Conservation (phyloP, 2,329 filamentous ascomycete genomes). For the Helotiales sp. region DNA sequence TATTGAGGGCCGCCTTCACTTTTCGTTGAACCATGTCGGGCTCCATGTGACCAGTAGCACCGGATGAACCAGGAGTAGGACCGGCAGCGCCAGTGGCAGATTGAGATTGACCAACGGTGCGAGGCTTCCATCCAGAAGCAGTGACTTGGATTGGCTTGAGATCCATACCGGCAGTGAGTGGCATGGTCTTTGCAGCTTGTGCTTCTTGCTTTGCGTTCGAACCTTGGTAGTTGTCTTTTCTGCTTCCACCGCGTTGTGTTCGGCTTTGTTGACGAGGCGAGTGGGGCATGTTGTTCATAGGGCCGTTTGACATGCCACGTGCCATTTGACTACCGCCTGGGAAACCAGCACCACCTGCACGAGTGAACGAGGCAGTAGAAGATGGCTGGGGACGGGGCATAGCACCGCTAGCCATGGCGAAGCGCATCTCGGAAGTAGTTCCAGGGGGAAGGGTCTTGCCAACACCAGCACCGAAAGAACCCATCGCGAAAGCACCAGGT, state of each 20-base stretch:
- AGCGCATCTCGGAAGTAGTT: constrained; percentile 79
- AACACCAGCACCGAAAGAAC: constrained; percentile 63
- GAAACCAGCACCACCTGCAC: constrained; percentile 63
- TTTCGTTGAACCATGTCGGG: constrained; percentile 96
- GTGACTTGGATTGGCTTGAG: constrained; percentile 79
- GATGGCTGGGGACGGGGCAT: constrained; percentile 57
- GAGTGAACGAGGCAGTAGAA: constrained; percentile 64
- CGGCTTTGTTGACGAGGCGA: constrained; percentile 71
- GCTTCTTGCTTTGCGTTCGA: constrained; percentile 59
- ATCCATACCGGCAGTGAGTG: constrained; percentile 82
- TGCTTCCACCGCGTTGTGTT: constrained; percentile 67
- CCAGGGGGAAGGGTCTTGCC: constrained; percentile 71
- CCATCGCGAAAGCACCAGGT: constrained; percentile 66
- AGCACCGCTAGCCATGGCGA: constrained; percentile 64
- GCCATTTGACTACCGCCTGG: constrained; percentile 66
- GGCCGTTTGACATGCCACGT: constrained; percentile 65
- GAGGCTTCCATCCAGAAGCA: constrained; percentile 86
- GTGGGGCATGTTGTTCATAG: constrained; percentile 64
- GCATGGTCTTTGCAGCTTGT: constrained; percentile 84
- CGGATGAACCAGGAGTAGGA: constrained; percentile 51
- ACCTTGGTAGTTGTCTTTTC: constrained; percentile 52
- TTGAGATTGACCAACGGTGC: constrained; percentile 61
- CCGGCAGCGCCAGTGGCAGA: constrained; percentile 47
- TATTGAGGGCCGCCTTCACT: constrained; percentile 98
- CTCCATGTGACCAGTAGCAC: constrained; percentile 67